Base-by-base conservation (phyloP, 2,329 filamentous ascomycete genomes). In the Diaporthe caulivora region DNA sequence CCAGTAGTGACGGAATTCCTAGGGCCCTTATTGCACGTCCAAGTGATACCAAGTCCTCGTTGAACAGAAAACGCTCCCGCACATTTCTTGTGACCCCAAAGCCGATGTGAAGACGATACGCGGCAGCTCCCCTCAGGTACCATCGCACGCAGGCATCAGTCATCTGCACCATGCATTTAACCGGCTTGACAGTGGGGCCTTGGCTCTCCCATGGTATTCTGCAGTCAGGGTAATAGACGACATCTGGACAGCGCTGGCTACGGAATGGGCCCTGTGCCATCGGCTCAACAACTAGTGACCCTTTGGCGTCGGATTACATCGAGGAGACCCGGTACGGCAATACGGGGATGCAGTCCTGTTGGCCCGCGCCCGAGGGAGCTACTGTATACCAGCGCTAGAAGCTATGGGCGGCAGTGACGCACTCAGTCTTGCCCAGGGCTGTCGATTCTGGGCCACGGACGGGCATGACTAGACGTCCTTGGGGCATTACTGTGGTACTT, bases 271-370 rank as follows among this genome's bases (percentile, higher is more conserved):
- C 29, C 58, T 17, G 24, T 47, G 11, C 15, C 29, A 34, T 34
- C 60, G 21, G 24, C 5, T 65, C 42, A 13, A 13, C 42, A 34
- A 26, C 42, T 49, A 49, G 60, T 11, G 26, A 21, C 21, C 29
- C 17, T 24, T n/a, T 47, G 60, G 60, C 26, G 60, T 34, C 60
- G 21, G 7, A 65, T 44, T 34, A 21, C 18, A 11, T 65, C 42
- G 11, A n/a, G 29, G 11, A 34, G 26, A 47, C 11, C 29, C 44
- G 42, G 60, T 34, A 24, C 60, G 60, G 42, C 42, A 44, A 42
- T n/a, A 34, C 40, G 58, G 58, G 58, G 58, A 64, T 15, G 58
- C 58, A 64, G 58, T 64, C 58, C 42, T 65, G 60, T 24, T 65
- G 60, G 29, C 42, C 60, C 60, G 60, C 42, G 60, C 18, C 18